phyloP scores from a whole-genome alignment of 306 rosid species.

The Glycine soja region DNA sequence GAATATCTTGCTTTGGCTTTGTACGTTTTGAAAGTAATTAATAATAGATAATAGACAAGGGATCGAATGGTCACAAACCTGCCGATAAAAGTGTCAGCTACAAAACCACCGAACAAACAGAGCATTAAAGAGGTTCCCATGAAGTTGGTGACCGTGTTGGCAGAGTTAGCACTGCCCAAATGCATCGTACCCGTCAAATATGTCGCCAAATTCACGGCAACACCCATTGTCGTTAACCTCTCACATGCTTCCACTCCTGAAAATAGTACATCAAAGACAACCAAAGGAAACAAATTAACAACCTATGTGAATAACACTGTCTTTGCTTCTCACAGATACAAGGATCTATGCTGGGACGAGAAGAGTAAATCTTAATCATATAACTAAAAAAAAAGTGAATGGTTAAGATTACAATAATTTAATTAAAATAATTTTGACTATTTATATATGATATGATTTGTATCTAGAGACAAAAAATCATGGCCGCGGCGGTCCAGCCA shows the following conservation, averaged over 20 bases:
- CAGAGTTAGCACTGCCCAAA: slow-evolving; percentile 86
- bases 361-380: too few species aligned
- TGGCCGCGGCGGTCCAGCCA: slow-evolving; percentile 85
- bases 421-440: too few species aligned
- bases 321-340: not conserved
- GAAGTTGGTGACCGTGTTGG: slow-evolving; percentile 90
- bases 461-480: slow-evolving; percentile 69
- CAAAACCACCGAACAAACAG: slow-evolving; percentile 91
- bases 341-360: too few species aligned
- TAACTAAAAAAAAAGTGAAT: too few species aligned
- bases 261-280: not conserved
- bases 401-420: too few species aligned
- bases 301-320: not conserved
- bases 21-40: not conserved
- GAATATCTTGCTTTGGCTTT: not conserved
- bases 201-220: slow-evolving; percentile 86
- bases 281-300: not conserved
- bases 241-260: slow-evolving; percentile 84
- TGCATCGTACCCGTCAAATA: slow-evolving; percentile 87
- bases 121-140: slow-evolving; percentile 93
- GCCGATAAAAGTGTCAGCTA: slow-evolving; percentile 93
- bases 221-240: slow-evolving; percentile 80
- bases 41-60: not conserved
- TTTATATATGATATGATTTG: too few species aligned
- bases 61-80: slow-evolving; percentile 55